phyloP scores from a whole-genome alignment of 192 early-diverging fungal species.

The Oehlia diaphana region DNA sequence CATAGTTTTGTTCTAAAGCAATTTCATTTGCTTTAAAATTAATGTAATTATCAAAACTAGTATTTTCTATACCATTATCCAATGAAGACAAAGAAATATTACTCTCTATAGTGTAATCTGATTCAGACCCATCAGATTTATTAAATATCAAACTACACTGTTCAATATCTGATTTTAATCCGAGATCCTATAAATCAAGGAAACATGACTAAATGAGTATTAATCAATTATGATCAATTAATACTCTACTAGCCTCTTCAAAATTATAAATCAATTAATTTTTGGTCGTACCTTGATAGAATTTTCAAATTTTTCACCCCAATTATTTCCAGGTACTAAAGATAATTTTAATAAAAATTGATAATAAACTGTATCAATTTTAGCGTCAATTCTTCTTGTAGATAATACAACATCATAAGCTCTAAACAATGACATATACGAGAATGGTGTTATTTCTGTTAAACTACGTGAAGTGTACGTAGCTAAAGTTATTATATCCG shows the following conservation, averaged over 20 bases:
- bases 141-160: background rate
- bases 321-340: background rate
- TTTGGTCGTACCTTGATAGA: background rate
- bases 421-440: constrained; percentile 19
- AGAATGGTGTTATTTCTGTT: background rate
- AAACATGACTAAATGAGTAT: background rate
- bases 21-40: background rate
- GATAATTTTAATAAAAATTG: constrained; percentile 14
- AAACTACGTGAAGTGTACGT: background rate
- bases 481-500: constrained; percentile 18
- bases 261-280: background rate
- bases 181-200: background rate
- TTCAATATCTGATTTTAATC: background rate
- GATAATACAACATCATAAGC: constrained; percentile 25
- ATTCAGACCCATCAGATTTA: background rate
- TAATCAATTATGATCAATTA: background rate
- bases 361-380: constrained; percentile 20
- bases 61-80: background rate
- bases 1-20: background rate
- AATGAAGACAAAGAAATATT: background rate
- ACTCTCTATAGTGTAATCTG: background rate
- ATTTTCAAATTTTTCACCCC: constrained; percentile 21
- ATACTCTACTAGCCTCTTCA: background rate
- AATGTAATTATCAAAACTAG: background rate
- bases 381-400: constrained; percentile 17